Conservation (phyloP, 2,329 filamentous ascomycete genomes). For the Hymenoscyphus occultus region DNA sequence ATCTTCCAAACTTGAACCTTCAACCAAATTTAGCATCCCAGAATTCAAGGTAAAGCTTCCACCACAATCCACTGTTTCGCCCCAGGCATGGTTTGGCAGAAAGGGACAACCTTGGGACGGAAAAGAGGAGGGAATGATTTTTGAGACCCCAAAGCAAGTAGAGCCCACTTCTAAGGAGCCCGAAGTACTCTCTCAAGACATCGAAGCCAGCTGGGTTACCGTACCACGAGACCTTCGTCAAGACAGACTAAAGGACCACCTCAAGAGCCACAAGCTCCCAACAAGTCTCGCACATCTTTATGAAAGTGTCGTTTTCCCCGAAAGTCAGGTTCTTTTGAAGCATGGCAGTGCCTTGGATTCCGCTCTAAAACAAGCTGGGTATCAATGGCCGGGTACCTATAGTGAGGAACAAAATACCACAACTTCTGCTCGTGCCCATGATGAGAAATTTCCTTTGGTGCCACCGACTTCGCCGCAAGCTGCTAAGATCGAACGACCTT, state of each 20-base stretch:
- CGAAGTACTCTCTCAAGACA: too few species aligned
- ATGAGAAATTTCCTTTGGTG: neutral
- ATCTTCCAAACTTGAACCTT: neutral
- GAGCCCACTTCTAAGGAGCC: neutral
- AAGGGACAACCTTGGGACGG: neutral
- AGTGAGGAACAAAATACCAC: neutral
- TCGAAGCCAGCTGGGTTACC: neutral
- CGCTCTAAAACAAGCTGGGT: neutral
- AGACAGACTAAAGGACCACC: neutral
- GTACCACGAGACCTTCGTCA: neutral
- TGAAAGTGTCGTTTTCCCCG: neutral
- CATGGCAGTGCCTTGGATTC: neutral
- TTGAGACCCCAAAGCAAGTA: neutral
- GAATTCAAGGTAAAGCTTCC: neutral
- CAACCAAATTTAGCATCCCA: too few species aligned
- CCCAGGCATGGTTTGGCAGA: too few species aligned
- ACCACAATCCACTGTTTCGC: neutral
- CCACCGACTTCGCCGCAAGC: neutral
- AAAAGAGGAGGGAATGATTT: neutral
- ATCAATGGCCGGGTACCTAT: neutral
- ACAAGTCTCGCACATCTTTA: neutral
- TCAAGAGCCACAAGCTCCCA: neutral
- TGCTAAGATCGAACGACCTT: neutral
- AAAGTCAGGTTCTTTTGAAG: neutral
- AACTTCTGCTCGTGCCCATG: neutral